Conservation (phyloP, 2,329 filamentous ascomycete species). For the Ophiostoma himal-ulmi region DNA sequence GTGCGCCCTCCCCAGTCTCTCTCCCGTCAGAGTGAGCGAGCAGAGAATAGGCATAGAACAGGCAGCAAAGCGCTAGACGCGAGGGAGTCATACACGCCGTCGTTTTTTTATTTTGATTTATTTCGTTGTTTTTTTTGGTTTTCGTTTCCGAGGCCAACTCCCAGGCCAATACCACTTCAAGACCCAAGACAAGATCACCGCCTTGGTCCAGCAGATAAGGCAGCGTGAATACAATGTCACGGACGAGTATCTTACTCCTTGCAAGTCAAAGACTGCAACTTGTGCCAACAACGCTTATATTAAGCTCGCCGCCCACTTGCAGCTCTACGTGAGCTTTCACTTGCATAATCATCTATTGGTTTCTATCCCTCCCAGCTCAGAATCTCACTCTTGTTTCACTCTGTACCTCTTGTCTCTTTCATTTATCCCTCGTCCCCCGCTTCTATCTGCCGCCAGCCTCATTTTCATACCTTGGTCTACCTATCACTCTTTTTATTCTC, state of each 20-base stretch:
- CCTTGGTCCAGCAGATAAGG: not conserved
- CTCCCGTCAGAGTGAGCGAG: not conserved
- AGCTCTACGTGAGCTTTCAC: not conserved
- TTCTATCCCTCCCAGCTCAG: not conserved
- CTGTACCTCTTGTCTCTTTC: not conserved
- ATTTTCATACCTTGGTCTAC: not conserved
- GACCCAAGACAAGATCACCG: not conserved
- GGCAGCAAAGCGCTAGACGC: not conserved
- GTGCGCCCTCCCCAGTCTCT: not conserved
- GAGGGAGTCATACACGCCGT: not conserved
- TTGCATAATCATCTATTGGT: not conserved
- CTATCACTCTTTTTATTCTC: not conserved
- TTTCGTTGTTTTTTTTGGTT: not conserved
- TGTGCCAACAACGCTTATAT: not conserved
- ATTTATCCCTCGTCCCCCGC: not conserved
- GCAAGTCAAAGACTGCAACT: not conserved
- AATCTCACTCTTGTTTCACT: conserved; percentile 3
- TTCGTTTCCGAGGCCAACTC: not conserved
- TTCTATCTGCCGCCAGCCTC: not conserved
- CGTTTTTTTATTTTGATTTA: not conserved
- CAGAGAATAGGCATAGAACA: not conserved
- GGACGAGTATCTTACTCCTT: not conserved
- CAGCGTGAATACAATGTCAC: no score
- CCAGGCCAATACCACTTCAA: not conserved
- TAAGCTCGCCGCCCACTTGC: conserved; percentile 1